Evolutionary conservation across 257 asterid species (phyloP), one percentile per base, ranked within the genome.

Genomic region (Rehmannia glutinosa): DNA sequence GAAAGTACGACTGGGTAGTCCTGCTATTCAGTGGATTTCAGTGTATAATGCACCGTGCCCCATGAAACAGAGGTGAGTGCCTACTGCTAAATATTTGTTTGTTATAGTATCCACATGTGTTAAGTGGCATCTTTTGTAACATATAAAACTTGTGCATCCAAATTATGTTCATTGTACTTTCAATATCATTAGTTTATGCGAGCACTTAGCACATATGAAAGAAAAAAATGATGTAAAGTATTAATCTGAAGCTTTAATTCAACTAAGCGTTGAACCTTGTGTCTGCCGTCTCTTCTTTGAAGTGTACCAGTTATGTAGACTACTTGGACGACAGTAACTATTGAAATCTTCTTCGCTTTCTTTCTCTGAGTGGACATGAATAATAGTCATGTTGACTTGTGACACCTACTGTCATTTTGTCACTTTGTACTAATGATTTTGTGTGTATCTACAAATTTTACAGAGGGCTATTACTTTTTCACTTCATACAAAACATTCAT

Each of bases 11-110:
- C 68, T 93, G 30, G 99, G 99, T 45, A 93, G 95, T 72, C 99
- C 97, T 69, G 97, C 97, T 17, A 90, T 87, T 25, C 97, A 93
- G 75, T 93, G 99, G 99, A 91, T 90, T 73, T 88, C 96, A 16
- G 96, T 85, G 56, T 93, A 90, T 75, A 93, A 93, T 82, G 99
- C 97, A 49, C 88, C 96, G 0, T 85, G 92, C 33, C 99, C 99
- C 45, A 93, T 90, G 99, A 93, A 93, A 81, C 99, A 93, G 73
- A 84, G 99, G 99, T 84, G 73, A 63, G 64, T 62, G 13, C 59
- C 43, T 24, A 46, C 46, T n/a, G 10, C 13, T 25, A 45, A 70
- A 30, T 30, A 27, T 63, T 28, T 69, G 7, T 39, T 43, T 54
- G 33, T 41, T 32, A 28, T 30, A 45, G 15, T 28, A 20, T 54